A percentile compares a stretch with the other conserved stretches of the same genome.
Conservation (phyloP, 2,329 filamentous ascomycete species). For the Raffaelea deltoideospora region DNA sequence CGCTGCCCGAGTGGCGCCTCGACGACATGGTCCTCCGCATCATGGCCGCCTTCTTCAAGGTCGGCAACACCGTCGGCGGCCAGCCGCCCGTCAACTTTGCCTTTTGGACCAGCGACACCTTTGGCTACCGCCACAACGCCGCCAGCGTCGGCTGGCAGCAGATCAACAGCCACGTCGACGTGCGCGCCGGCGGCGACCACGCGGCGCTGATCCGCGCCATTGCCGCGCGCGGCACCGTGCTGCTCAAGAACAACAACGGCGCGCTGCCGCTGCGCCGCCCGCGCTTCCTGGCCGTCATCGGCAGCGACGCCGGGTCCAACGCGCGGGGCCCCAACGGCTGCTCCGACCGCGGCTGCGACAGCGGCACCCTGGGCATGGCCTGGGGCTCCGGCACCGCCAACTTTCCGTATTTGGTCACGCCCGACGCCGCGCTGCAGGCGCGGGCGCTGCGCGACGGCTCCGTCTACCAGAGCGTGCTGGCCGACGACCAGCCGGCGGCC, state of each 20-base stretch:
- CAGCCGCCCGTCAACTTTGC: constrained; percentile 60
- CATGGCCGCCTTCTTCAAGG: constrained; percentile 55
- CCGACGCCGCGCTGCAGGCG: constrained; percentile 52
- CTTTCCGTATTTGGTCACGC: constrained; percentile 63
- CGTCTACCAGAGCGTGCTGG: constrained; percentile 49
- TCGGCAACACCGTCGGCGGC: constrained; percentile 35
- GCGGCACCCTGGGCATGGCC: constrained; percentile 54
- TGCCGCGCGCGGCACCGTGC: constrained; percentile 66
- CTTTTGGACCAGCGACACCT: constrained; percentile 70
- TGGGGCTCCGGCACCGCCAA: constrained; percentile 66
- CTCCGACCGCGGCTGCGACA: constrained; percentile 44
- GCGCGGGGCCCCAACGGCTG: constrained; percentile 67
- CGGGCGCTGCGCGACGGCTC: constrained; percentile 44
- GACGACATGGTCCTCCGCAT: constrained; percentile 89
- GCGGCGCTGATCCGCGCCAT: constrained; percentile 57
- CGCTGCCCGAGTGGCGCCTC: constrained; percentile 69
- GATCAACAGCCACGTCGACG: constrained; percentile 72
- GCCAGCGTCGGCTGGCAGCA: constrained; percentile 40
- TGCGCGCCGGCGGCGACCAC: constrained; percentile 66
- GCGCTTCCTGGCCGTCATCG: constrained; percentile 61
- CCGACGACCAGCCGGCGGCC: constrained; percentile 47
- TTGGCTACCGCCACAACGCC: constrained; percentile 50
- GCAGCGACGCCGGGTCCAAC: constrained; percentile 69
- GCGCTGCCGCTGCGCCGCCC: constrained; percentile 66
- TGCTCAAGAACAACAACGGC: constrained; percentile 72